These are phyloP conservation scores for Suillus brevipes DNA, from an alignment of 768 basidiomycete species.

Conservation along the genomic window DNA sequence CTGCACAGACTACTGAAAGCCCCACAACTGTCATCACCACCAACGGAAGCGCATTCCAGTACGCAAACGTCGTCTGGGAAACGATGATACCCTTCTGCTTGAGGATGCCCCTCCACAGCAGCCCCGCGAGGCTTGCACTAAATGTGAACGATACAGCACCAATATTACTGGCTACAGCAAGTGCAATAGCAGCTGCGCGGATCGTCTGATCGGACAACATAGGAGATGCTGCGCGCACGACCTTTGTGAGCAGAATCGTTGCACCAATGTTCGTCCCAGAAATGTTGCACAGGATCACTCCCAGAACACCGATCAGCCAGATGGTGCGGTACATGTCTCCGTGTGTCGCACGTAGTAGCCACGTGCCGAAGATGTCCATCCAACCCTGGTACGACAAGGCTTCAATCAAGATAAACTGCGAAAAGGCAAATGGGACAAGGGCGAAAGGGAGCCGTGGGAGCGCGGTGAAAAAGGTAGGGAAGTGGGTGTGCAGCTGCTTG, in stretches of 20 bases:
- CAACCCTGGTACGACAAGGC: constrained; percentile 80
- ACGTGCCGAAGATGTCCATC: constrained; percentile 78
- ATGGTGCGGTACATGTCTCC: constrained; percentile 49
- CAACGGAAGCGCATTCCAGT: constrained; percentile 70
- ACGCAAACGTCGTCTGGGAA: constrained; percentile 61
- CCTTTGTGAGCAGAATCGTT: constrained; percentile 84
- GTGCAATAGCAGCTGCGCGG: constrained; percentile 65
- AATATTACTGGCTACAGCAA: constrained; percentile 86
- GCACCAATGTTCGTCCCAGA: constrained; percentile 91
- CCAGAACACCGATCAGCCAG: constrained; percentile 69
- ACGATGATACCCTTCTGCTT: constrained; percentile 70
- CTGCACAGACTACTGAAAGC: constrained; percentile 69
- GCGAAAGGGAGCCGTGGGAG: constrained; percentile 73
- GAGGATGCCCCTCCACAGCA: constrained; percentile 81
- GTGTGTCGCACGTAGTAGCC: constrained; percentile 52
- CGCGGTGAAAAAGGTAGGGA: constrained; percentile 72
- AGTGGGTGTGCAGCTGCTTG: constrained; percentile 35
- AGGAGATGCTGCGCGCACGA: constrained; percentile 53
- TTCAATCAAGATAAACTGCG: constrained; percentile 93
- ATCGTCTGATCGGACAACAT: constrained; percentile 34
- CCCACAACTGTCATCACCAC: constrained; percentile 65
- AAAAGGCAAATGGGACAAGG: constrained; percentile 89
- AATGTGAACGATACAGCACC: constrained; percentile 91
- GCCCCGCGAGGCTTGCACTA: constrained; percentile 82
- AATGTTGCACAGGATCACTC: constrained; percentile 76